Percentiles rank a stretch among this genome's conserved stretches.
These are phyloP conservation scores for Eudorina sp. DNA, from an alignment of 139 green algal species.

Conservation along the genomic window DNA sequence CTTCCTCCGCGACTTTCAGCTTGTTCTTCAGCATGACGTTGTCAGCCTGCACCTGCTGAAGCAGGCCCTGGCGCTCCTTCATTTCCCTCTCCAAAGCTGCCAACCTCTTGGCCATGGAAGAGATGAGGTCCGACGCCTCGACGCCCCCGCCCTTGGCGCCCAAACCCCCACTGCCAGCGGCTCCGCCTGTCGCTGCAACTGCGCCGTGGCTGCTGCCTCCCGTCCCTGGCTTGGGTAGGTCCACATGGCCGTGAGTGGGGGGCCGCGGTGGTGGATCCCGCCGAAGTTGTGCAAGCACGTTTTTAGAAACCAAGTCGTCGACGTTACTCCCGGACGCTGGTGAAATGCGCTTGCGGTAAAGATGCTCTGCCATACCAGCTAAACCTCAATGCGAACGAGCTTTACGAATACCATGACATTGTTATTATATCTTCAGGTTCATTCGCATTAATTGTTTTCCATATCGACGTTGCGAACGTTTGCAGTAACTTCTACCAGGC, in stretches of 20 bases:
- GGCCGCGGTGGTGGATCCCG: conserved; percentile 42
- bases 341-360: conserved; percentile 44
- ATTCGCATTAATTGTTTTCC: not conserved
- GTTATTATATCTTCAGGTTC: not conserved
- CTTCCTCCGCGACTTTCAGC: conserved; percentile 49
- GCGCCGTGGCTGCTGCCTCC: not conserved
- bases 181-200: too few relatives aligned
- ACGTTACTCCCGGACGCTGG: conserved; percentile 1
- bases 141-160: not conserved
- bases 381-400: not conserved
- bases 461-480: not conserved
- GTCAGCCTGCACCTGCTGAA: conserved; percentile 50
- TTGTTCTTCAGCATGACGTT: conserved; percentile 56
- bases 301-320: conserved; percentile 48
- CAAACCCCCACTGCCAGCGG: not conserved
- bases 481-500: not conserved
- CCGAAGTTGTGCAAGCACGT: conserved; percentile 39
- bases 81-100: conserved; percentile 50
- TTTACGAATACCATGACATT: not conserved
- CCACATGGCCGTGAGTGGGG: not conserved
- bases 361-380: conserved; percentile 9
- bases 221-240: not conserved
- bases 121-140: conserved; percentile 51
- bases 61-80: conserved; percentile 20
- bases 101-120: conserved; percentile 62